Evolutionary conservation across 768 basidiomycete species (phyloP).

Genomic region (Mycena albidolilacea): DNA sequence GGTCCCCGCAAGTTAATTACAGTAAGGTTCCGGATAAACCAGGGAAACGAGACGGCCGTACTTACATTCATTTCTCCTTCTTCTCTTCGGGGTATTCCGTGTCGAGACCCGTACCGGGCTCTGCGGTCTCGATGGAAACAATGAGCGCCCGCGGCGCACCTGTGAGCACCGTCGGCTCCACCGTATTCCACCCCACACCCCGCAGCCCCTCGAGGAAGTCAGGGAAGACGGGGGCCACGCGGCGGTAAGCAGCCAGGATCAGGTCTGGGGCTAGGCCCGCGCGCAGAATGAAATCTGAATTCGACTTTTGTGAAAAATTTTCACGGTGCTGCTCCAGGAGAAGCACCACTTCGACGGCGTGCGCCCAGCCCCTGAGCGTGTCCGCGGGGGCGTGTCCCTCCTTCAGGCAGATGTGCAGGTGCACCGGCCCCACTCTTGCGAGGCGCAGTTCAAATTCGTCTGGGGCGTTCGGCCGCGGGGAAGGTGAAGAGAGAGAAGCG

Average conservation of each 20-base stretch:
- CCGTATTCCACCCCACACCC: slow-evolving; percentile 57
- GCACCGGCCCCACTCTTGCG: slow-evolving; percentile 36
- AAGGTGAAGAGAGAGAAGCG: slow-evolving; percentile 37
- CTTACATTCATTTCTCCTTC: slow-evolving; percentile 21
- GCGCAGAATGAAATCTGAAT: no score
- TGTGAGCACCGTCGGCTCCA: slow-evolving; percentile 46
- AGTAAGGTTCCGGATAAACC: slow-evolving; percentile 22
- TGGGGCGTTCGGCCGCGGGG: slow-evolving; percentile 26
- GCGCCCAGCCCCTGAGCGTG: slow-evolving; percentile 71
- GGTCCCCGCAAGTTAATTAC: no score
- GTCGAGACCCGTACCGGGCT: slow-evolving; percentile 16
- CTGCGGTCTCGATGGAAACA: slow-evolving; percentile 27
- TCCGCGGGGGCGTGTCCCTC: slow-evolving; percentile 63
- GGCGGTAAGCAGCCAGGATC: slow-evolving; percentile 41
- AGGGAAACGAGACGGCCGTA: not conserved
- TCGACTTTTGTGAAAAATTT: no score
- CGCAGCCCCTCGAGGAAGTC: slow-evolving; percentile 46
- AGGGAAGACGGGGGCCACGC: slow-evolving; percentile 40
- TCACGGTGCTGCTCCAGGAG: slow-evolving; percentile 33
- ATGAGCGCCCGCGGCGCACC: slow-evolving; percentile 31
- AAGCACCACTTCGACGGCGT: slow-evolving; percentile 55
- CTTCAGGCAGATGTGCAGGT: slow-evolving; percentile 65
- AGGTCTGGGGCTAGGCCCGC: slow-evolving; percentile 24
- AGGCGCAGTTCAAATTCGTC: slow-evolving; percentile 22
- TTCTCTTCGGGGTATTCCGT: slow-evolving; percentile 21